A percentile compares a stretch with the other conserved stretches of the same genome.
These are phyloP conservation scores for Pseudocercospora crystallina DNA, from an alignment of 2,329 filamentous ascomycete species.

Conservation along the genomic window DNA sequence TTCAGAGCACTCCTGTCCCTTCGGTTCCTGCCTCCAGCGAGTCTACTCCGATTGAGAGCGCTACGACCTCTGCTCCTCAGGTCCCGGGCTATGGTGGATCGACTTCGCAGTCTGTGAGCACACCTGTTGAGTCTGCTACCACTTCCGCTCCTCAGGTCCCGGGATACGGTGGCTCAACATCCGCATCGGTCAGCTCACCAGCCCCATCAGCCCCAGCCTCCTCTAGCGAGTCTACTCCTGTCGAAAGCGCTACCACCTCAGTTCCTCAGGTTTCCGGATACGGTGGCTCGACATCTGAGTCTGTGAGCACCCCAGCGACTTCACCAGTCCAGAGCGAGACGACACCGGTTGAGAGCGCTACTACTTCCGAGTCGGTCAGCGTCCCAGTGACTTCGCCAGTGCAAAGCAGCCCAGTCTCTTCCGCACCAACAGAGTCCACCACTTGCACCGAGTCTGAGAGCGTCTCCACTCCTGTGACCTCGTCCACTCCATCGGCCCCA, in stretches of 20 bases:
- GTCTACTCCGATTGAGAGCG: too few relatives aligned
- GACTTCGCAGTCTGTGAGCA: neutral
- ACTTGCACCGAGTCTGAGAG: slow-evolving; percentile 1
- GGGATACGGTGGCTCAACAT: neutral
- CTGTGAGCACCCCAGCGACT: too few relatives aligned
- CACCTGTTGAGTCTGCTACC: neutral
- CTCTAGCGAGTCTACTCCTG: neutral
- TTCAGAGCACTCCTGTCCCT: neutral
- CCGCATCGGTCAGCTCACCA: neutral
- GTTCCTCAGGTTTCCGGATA: too few relatives aligned
- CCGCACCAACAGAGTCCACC: neutral
- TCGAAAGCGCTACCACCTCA: too few relatives aligned
- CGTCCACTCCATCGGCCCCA: neutral
- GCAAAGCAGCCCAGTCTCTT: neutral
- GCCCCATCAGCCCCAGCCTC: neutral
- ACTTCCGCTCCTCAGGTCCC: neutral
- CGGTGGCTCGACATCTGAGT: too few relatives aligned
- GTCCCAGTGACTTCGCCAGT: too few relatives aligned
- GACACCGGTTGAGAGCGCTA: neutral
- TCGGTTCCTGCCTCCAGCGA: neutral
- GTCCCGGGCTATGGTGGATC: neutral
- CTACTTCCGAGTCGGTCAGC: neutral
- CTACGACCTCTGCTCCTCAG: neutral
- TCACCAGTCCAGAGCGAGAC: neutral
- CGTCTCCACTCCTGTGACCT: neutral